Percentiles rank a stretch among this genome's conserved stretches.
Conservation (phyloP, 305 asterid genomes). For the Vinca major region DNA sequence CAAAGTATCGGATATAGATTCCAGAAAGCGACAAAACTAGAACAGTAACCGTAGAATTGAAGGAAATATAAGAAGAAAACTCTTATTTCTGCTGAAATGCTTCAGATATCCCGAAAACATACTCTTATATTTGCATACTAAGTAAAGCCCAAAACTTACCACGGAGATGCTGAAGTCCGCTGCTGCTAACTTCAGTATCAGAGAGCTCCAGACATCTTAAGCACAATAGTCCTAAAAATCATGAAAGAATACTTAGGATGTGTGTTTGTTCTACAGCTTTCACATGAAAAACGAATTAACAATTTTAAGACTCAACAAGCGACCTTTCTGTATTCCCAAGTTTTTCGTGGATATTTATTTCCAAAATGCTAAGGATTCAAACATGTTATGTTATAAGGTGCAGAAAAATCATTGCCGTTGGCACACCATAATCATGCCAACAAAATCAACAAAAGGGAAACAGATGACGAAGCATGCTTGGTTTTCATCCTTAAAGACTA, state of each 20-base stretch:
- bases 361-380: neutral
- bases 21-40: neutral
- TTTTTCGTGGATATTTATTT: neutral
- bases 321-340: neutral
- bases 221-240: conserved; percentile 44
- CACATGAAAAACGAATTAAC: neutral
- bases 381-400: neutral
- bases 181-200: conserved; percentile 83
- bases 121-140: neutral
- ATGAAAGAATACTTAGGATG: neutral
- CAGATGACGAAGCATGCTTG: neutral
- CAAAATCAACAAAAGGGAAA: neutral
- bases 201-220: conserved; percentile 78
- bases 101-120: neutral
- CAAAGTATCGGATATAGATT: neutral
- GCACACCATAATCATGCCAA: neutral
- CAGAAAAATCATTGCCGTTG: neutral
- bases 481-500: neutral
- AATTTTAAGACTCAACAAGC: neutral
- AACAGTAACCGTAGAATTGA: neutral
- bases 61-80: neutral
- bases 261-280: neutral
- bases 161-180: conserved; percentile 70
- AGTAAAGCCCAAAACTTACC: conserved; percentile 31
- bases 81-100: neutral